phyloP scores from a whole-genome alignment of 768 basidiomycete genomes.

The Roridomyces roridus region DNA sequence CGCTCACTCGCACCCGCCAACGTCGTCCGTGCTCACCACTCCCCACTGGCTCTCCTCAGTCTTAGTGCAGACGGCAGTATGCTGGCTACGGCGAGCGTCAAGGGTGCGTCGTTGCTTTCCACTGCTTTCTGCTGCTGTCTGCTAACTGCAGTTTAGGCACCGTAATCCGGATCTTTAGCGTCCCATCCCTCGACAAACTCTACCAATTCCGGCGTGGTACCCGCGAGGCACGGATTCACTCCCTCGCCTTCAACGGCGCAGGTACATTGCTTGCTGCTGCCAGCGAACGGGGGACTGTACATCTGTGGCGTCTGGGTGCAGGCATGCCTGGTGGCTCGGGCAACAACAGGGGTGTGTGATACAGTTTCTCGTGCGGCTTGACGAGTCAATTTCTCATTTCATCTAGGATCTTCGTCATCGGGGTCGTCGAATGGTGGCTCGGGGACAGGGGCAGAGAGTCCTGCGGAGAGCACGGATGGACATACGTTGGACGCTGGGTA shows the following conservation, averaged over 20 bases:
- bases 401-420: too few species aligned
- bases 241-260: conserved; percentile 80
- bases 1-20: conserved; percentile 91
- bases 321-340: background rate
- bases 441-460: conserved; percentile 41
- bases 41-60: conserved; percentile 86
- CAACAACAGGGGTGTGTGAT: too few species aligned
- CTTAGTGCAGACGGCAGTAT: conserved; percentile 89
- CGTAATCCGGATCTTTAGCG: conserved; percentile 92
- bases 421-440: too few species aligned
- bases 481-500: conserved; percentile 78
- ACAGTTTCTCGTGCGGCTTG: too few species aligned
- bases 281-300: conserved; percentile 93
- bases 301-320: conserved; percentile 60
- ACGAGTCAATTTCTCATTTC: too few species aligned
- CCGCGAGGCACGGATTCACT: conserved; percentile 84
- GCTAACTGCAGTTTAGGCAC: conserved; percentile 69
- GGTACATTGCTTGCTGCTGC: conserved; percentile 88
- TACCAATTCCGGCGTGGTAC: conserved; percentile 96
- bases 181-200: conserved; percentile 91
- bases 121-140: background rate
- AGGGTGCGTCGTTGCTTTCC: conserved; percentile 15
- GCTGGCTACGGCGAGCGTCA: conserved; percentile 75
- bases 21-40: conserved; percentile 96
- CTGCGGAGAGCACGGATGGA: conserved; percentile 66